Evolutionary conservation across 352 stramenopile genomes (phyloP).

Genomic region (Globisporangium viniferum): DNA sequence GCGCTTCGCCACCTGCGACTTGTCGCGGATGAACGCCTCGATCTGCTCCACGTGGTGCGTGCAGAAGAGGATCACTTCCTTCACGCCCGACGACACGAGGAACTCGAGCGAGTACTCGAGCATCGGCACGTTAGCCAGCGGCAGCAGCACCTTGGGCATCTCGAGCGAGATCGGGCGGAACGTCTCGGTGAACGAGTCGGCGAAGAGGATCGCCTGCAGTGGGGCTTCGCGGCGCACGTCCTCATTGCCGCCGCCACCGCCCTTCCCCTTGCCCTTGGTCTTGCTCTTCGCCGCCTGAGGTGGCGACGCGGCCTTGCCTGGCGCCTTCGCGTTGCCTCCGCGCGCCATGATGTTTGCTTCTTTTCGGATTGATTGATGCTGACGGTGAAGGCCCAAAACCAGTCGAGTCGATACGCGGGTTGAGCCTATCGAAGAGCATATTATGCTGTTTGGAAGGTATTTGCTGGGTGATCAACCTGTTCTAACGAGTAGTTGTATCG

Average conservation of each 20-base stretch:
- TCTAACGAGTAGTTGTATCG: background rate
- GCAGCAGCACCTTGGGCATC: conserved; percentile 92
- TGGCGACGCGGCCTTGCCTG: background rate
- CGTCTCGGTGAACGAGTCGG: conserved; percentile 93
- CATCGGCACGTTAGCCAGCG: conserved; percentile 95
- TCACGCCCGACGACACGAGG: conserved; percentile 89
- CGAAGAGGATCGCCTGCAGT: conserved; percentile 96
- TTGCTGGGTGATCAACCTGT: background rate
- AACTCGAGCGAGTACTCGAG: conserved; percentile 98
- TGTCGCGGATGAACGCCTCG: conserved; percentile 73
- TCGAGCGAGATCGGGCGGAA: conserved; percentile 91
- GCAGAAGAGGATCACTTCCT: conserved; percentile 96
- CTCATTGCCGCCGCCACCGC: conserved; percentile 31
- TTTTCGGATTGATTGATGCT: background rate
- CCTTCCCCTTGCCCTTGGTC: conserved; percentile 15
- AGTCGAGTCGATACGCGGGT: conserved; percentile 5
- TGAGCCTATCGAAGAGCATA: conserved; percentile 3
- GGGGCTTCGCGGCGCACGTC: conserved; percentile 89
- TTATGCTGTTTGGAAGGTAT: background rate
- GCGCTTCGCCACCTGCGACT: conserved; percentile 53
- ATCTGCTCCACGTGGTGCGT: conserved; percentile 84
- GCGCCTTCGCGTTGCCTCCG: conserved; percentile 15
- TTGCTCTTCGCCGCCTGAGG: background rate
- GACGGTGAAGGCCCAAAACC: background rate
- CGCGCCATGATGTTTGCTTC: conserved; percentile 20